A percentile compares a stretch with the other conserved stretches of the same genome.
Conservation (phyloP, 2,329 filamentous ascomycete species). For the Sarocladium strictum region DNA sequence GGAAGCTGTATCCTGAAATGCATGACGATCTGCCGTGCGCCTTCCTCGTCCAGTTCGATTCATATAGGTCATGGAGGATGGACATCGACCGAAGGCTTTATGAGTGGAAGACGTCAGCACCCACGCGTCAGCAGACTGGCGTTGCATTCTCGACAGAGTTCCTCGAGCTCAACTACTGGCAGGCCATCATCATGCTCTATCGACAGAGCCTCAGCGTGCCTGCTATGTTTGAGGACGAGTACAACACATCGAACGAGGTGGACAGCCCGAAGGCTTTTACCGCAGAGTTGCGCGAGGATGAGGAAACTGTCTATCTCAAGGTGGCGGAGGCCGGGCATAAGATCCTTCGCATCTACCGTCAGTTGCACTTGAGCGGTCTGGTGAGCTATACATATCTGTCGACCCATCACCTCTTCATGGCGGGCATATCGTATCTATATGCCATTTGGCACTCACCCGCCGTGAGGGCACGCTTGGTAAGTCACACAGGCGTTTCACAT, state of each 20-base stretch:
- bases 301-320: constrained; percentile 88
- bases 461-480: constrained; percentile 78
- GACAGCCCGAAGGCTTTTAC: constrained; percentile 57
- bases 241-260: constrained; percentile 58
- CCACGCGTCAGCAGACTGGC: constrained; percentile 70
- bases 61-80: constrained; percentile 80
- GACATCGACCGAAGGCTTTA: constrained; percentile 79
- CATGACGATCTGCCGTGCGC: constrained; percentile 75
- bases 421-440: constrained; percentile 91
- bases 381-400: constrained; percentile 96
- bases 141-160: constrained; percentile 88
- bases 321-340: constrained; percentile 93
- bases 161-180: constrained; percentile 94
- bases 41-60: constrained; percentile 76
- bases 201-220: constrained; percentile 85
- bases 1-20: constrained; percentile 64
- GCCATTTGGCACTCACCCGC: constrained; percentile 94
- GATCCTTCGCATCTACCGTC: constrained; percentile 83
- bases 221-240: constrained; percentile 75
- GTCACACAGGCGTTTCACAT: constrained; percentile 25
- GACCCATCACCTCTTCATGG: constrained; percentile 96
- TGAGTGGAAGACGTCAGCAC: constrained; percentile 82
- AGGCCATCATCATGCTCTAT: constrained; percentile 93
- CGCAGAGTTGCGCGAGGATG: constrained; percentile 66
- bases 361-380: constrained; percentile 78